Conservation (phyloP, 306 rosid genomes). For the Quercus robur region DNA sequence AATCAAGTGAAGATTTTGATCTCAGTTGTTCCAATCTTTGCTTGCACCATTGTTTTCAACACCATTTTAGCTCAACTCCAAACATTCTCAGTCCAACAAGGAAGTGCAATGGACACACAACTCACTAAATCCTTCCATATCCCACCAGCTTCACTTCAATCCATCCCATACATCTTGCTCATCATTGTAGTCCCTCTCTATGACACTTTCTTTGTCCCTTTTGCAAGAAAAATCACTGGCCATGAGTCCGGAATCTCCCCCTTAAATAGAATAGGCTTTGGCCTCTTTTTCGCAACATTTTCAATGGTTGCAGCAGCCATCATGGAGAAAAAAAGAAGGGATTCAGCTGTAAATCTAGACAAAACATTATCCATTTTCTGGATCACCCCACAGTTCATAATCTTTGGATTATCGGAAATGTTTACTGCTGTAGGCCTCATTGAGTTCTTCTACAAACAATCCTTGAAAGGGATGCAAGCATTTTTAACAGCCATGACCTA, state of each 20-base stretch:
- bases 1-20: constrained; percentile 72
- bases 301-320: constrained; percentile 93
- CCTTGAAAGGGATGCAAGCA: constrained; percentile 78
- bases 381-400: constrained; percentile 93
- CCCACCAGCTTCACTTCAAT: constrained; percentile 94
- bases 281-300: constrained; percentile 79
- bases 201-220: constrained; percentile 77
- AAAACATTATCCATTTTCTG: constrained; percentile 74
- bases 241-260: constrained; percentile 88
- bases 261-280: constrained; percentile 67
- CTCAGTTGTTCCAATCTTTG: constrained; percentile 80
- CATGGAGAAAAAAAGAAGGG: constrained; percentile 76
- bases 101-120: constrained; percentile 71
- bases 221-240: constrained; percentile 68
- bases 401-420: constrained; percentile 94
- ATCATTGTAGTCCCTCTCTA: constrained; percentile 75
- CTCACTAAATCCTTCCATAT: constrained; percentile 60
- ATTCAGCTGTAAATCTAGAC: constrained; percentile 39
- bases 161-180: constrained; percentile 89
- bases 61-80: constrained; percentile 96
- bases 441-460: constrained; percentile 87
- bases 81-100: constrained; percentile 97
- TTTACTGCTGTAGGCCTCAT: constrained; percentile 81
- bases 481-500: constrained; percentile 83
- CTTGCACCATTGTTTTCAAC: constrained; percentile 97